Evolutionary conservation across 2,329 filamentous ascomycete genomes (phyloP), one percentile per base, ranked within the genome.

Genomic region (Fusarium tupiense): DNA sequence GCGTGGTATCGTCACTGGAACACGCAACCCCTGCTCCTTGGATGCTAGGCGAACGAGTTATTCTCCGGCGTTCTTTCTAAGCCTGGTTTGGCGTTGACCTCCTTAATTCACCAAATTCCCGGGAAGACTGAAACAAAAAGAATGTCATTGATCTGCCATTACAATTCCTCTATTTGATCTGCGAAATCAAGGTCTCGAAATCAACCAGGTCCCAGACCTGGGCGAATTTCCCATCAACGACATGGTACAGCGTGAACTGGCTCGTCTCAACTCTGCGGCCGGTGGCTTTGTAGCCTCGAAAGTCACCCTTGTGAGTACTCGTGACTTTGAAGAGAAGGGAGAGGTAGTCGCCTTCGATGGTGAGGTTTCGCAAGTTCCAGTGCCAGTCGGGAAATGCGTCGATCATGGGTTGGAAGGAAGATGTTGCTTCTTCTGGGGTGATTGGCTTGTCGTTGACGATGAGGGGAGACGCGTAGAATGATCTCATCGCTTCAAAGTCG

Each of bases 371-470:
- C 5, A 68, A 3, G 3, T 54, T 37, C 64, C 64, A 68, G 8
- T 68, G 58, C 66, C 66, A 68, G 11, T 68, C 66, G 3, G 64
- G 64, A n/a, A 69, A 69, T 16, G 66, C 66, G 4, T 41, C 56
- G 16, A 68, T 31, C 31, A 62, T 22, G 17, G 66, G 66, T 2
- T 49, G 33, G 5, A 69, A 69, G 6, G 66, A 66, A 2, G 56
- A 38, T 3, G 59, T 61, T 13, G 26, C 65, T 11, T 61, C 14
- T 31, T 62, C 54, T 19, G 64, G 65, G 19, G 29, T 35, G 20
- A 52, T n/a, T 0, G 35, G 54, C 2, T 68, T 61, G 3, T 61
- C 65, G 37, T 68, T 67, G 31, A 68, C 64, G 2, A 54, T 13
- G 31, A 68, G 37, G 12, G 65, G 64, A 8, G 47, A 43, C 5